These are phyloP conservation scores for Globisporangium carolinianum DNA, from an alignment of 352 stramenopile species.

Conservation along the genomic window DNA sequence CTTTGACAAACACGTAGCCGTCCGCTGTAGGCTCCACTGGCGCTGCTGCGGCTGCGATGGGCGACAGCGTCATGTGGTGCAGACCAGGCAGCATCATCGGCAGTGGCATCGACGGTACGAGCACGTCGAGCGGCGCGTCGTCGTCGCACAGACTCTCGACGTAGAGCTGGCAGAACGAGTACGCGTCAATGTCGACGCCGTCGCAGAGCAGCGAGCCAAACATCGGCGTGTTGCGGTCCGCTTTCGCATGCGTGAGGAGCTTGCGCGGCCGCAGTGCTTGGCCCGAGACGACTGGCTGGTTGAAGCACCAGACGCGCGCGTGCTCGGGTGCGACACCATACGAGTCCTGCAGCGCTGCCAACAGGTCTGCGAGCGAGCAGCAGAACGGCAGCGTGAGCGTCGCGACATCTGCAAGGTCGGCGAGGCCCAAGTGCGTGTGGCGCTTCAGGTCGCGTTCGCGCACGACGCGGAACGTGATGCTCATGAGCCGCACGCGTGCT, in stretches of 20 bases:
- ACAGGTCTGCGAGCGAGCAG: constrained; percentile 47
- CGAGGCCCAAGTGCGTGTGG: constrained; percentile 52
- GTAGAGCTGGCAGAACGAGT: constrained; percentile 77
- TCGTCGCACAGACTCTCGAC: constrained; percentile 37
- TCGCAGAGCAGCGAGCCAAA: constrained; percentile 70
- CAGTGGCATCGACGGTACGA: neutral
- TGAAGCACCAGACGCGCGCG: constrained; percentile 66
- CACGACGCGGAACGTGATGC: constrained; percentile 72
- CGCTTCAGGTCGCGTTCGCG: constrained; percentile 39
- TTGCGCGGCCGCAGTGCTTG: constrained; percentile 68
- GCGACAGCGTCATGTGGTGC: neutral
- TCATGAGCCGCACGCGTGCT: constrained; percentile 68
- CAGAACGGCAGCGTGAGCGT: constrained; percentile 66
- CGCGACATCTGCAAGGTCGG: constrained; percentile 33
- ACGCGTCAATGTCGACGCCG: constrained; percentile 77
- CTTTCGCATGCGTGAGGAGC: constrained; percentile 38
- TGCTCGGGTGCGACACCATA: constrained; percentile 24
- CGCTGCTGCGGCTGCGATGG: neutral
- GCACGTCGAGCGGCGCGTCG: constrained; percentile 17
- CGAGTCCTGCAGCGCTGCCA: constrained; percentile 24
- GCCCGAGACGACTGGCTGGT: constrained; percentile 64
- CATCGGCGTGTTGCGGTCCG: constrained; percentile 36
- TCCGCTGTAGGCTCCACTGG: neutral
- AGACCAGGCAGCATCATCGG: neutral
- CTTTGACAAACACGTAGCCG: constrained; percentile 60